Evolutionary conservation across 2,329 filamentous ascomycete genomes (phyloP).

Genomic region (Stagonosporopsis tanaceti): DNA sequence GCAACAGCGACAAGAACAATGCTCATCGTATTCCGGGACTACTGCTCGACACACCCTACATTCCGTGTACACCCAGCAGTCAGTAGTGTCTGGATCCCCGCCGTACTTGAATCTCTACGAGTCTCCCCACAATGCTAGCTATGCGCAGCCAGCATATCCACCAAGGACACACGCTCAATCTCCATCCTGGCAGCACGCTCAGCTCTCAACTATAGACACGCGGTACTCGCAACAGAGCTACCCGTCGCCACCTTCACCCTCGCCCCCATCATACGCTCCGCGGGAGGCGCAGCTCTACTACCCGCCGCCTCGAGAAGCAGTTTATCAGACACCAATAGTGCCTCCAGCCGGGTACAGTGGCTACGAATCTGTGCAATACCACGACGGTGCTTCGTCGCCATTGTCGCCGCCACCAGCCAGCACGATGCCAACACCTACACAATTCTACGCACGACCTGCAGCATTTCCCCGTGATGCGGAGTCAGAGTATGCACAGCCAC

Average conservation of each 20-base stretch:
- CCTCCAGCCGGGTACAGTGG: conserved; percentile 26
- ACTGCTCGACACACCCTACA: conserved; percentile 25
- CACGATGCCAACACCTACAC: conserved; percentile 39
- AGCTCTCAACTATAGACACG: conserved; percentile 26
- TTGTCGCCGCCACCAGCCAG: conserved; percentile 11
- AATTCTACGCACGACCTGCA: conserved; percentile 45
- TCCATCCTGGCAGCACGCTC: conserved; percentile 30
- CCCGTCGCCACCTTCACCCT: conserved; percentile 32
- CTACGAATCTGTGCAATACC: conserved; percentile 29
- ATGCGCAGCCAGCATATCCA: conserved; percentile 19
- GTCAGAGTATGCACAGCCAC: background rate
- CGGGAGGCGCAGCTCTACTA: conserved; percentile 41
- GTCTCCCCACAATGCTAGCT: conserved; percentile 7
- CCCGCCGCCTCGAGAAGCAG: conserved; percentile 34
- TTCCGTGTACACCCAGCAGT: conserved; percentile 30
- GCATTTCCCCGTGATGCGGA: conserved; percentile 1
- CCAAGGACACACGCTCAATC: conserved; percentile 26
- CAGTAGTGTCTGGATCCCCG: conserved; percentile 27
- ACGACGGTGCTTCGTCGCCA: conserved; percentile 20
- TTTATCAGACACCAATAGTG: conserved; percentile 23
- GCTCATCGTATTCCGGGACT: conserved; percentile 7
- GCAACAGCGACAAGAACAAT: conserved; percentile 31
- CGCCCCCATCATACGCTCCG: conserved; percentile 15
- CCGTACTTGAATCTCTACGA: conserved; percentile 15
- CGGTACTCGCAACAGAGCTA: conserved; percentile 36